These are phyloP conservation scores for Nitzschia sp. DNA, from an alignment of 108 stramenopile species.

Conservation along the genomic window DNA sequence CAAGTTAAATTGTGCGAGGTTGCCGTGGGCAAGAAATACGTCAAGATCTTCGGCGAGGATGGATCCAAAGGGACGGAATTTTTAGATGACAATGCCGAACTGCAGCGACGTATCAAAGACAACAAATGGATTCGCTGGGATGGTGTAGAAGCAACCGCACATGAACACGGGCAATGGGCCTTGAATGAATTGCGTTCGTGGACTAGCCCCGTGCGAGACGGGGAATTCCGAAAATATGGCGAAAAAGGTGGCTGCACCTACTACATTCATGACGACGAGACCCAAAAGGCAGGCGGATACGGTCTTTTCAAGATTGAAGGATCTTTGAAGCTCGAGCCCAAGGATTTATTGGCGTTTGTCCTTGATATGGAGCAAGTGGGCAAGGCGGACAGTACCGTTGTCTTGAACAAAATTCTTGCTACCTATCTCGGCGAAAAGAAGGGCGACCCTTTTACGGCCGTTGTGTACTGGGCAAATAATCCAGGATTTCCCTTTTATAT, in stretches of 20 bases:
- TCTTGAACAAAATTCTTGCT: conserved; percentile 8
- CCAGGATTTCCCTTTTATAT: conserved; percentile 33
- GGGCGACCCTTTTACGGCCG: conserved; percentile 11
- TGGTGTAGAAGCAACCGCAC: conserved; percentile 23
- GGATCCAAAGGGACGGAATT: conserved; percentile 3
- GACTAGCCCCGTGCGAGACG: conserved; percentile 1
- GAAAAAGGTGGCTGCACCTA: conserved; percentile 7
- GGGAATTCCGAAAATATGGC: conserved; percentile 23
- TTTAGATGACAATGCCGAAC: conserved; percentile 13
- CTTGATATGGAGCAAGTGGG: conserved; percentile 17
- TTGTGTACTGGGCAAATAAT: conserved; percentile 21
- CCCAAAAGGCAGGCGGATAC: conserved; percentile 19
- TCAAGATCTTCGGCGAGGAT: background rate
- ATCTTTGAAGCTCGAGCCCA: conserved; percentile 16
- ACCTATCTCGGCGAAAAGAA: conserved; percentile 4
- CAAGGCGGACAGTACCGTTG: conserved; percentile 12
- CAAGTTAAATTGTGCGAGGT: conserved; percentile 4
- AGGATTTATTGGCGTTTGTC: conserved; percentile 19
- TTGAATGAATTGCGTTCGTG: conserved; percentile 9
- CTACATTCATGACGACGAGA: conserved; percentile 29
- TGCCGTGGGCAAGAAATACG: conserved; percentile 4
- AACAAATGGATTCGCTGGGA: conserved; percentile 33
- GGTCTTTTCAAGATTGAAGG: conserved; percentile 24
- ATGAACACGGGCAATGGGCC: conserved; percentile 14
- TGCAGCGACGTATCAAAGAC: conserved; percentile 15